phyloP scores from a whole-genome alignment of 83 land plant genomes.

The Picea mariana region DNA sequence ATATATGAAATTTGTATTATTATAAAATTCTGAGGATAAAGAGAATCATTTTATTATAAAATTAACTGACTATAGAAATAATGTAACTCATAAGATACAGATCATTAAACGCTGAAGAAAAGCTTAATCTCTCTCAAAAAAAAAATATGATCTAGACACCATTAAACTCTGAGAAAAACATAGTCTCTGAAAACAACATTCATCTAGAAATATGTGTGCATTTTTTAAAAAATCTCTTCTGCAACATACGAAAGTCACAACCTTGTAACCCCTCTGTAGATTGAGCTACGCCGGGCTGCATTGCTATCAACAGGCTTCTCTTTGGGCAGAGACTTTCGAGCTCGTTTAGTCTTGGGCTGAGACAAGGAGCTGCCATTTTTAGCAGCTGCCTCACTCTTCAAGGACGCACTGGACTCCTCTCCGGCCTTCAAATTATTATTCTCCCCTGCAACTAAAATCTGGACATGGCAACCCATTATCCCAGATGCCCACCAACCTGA shows the following conservation, averaged over 20 bases:
- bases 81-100: not conserved
- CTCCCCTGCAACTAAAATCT: no score
- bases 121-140: no score
- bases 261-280: slow-evolving; percentile 73
- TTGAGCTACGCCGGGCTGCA: slow-evolving; percentile 40
- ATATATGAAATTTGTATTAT: no score
- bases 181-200: not conserved
- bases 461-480: no score
- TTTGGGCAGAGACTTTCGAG: slow-evolving; percentile 29
- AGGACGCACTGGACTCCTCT: no score
- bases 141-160: no score
- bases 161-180: not conserved
- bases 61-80: not conserved
- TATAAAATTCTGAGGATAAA: no score
- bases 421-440: no score
- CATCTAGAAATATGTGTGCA: not conserved
- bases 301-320: slow-evolving; percentile 27
- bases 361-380: not conserved
- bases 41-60: not conserved
- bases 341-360: slow-evolving; percentile 28
- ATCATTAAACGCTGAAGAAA: not conserved
- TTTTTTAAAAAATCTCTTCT: not conserved
- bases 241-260: slow-evolving; percentile 6
- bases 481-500: no score
- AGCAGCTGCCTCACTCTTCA: no score